Evolutionary conservation across 2,329 filamentous ascomycete species (phyloP).

Genomic region (Ophiostoma perfectum): DNA sequence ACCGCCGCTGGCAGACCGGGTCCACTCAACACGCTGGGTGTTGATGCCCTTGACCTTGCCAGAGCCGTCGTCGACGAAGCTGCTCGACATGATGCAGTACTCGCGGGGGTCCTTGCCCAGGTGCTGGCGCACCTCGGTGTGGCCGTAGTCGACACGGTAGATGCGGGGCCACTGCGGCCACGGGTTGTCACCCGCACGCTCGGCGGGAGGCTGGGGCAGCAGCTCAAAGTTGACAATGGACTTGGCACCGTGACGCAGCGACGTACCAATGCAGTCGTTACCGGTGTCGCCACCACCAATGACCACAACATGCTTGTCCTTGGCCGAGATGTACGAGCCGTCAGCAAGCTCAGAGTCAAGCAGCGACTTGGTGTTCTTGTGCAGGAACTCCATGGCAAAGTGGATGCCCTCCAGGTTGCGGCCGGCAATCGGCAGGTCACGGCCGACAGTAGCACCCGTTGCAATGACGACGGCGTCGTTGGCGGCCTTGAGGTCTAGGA

Average conservation of each 20-base stretch:
- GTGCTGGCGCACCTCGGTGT: conserved; percentile 92
- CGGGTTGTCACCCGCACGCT: conserved; percentile 89
- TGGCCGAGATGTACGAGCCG: conserved; percentile 83
- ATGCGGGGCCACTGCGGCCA: conserved; percentile 98
- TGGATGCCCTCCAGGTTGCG: conserved; percentile 86
- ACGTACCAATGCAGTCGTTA: conserved; percentile 97
- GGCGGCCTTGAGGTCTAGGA: conserved; percentile 65
- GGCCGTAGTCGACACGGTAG: conserved; percentile 97
- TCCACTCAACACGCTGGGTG: conserved; percentile 93
- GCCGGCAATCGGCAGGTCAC: conserved; percentile 85
- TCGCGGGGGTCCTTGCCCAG: conserved; percentile 94
- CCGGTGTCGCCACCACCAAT: conserved; percentile 97
- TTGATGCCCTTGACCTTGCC: conserved; percentile 94
- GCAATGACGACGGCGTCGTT: conserved; percentile 85
- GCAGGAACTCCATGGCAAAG: conserved; percentile 95
- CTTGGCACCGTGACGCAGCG: conserved; percentile 89
- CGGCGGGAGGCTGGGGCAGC: conserved; percentile 81
- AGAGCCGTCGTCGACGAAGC: conserved; percentile 83
- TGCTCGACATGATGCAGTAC: conserved; percentile 97
- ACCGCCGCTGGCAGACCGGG: conserved; percentile 77
- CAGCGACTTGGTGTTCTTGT: conserved; percentile 96
- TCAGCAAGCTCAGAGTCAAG: conserved; percentile 85
- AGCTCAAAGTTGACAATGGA: conserved; percentile 96
- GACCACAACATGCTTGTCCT: conserved; percentile 91
- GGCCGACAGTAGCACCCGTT: conserved; percentile 86